phyloP scores from a whole-genome alignment of 371 early-diverging fungal genomes.

The Mortierella sp. region DNA sequence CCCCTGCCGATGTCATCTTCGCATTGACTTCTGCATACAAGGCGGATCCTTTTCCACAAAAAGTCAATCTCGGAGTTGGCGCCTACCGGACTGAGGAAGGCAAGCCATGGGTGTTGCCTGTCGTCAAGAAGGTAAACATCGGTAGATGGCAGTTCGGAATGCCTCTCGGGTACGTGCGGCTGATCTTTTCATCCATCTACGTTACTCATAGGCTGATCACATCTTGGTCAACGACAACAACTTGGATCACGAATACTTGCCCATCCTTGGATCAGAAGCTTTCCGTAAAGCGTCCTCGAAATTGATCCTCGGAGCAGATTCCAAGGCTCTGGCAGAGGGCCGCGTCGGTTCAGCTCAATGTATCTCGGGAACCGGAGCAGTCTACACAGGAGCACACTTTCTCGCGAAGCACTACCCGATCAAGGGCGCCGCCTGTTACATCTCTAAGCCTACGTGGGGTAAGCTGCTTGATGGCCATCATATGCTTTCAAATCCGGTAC shows the following conservation, averaged over 20 bases:
- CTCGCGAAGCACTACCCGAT: conserved; percentile 73
- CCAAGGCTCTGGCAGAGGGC: conserved; percentile 79
- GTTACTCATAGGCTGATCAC: conserved; percentile 76
- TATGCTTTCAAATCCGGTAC: neutral
- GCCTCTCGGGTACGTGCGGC: too few species aligned
- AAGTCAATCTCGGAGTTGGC: conserved; percentile 96
- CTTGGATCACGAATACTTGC: conserved; percentile 94
- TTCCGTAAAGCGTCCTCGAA: conserved; percentile 82
- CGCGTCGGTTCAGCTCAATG: conserved; percentile 84
- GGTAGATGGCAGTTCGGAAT: too few species aligned
- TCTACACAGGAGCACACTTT: conserved; percentile 87
- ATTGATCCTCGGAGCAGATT: conserved; percentile 86
- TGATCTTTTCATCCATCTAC: too few species aligned
- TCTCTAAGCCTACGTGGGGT: conserved; percentile 98
- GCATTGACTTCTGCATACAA: conserved; percentile 83
- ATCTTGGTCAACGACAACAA: conserved; percentile 74
- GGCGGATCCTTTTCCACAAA: conserved; percentile 80
- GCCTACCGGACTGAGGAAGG: conserved; percentile 94
- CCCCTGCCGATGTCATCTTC: conserved; percentile 94
- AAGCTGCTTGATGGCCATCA: conserved; percentile 17
- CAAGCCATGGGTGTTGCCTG: conserved; percentile 95
- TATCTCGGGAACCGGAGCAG: conserved; percentile 97
- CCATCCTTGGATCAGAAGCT: conserved; percentile 82
- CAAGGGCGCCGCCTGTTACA: conserved; percentile 75
- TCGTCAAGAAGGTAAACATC: conserved; percentile 85